Base-by-base conservation (phyloP, 139 green algal species). In the Picochlorum sp. region DNA sequence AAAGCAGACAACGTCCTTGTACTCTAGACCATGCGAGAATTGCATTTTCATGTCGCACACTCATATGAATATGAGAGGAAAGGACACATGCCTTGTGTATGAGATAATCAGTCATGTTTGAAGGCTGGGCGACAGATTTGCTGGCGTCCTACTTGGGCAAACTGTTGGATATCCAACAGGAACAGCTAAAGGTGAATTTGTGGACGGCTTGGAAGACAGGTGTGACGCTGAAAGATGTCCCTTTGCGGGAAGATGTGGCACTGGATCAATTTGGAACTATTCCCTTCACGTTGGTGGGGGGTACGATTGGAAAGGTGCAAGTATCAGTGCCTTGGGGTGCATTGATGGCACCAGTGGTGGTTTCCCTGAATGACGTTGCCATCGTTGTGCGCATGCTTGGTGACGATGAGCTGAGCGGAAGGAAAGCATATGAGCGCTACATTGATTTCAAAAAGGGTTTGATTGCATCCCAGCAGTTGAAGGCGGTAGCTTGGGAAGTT, bases 401-500 rank as follows among this genome's bases (percentile, higher is more conserved):
- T 6, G 61, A 74, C 14, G 65, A 58, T 4, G 76, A 81, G n/a
- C 54, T 77, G 58, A 45, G 62, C 24, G 60, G 69, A 38, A 66
- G 68, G 2, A 61, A 68, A 13, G 68, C 72, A 2, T 20, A 41
- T 2, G 44, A 71, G 46, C 72, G 66, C 4, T 81, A 82, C 14
- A 72, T 78, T 57, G 75, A 79, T 34, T 79, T 84, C 32, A 93
- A 92, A 74, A 79, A 85, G 45, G 86, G 82, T 1, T 69, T 84
- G 69, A 71, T 91, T 28, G 84, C 85, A n/a, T 85, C 82, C 11
- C 75, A 80, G 15, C 83, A 92, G 79, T 74, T 88, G 16, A 69
- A 76, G 10, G 37, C 5, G 23, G 28, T 66, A 13, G 49, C 61
- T 3, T 37, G 26, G 2, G 52, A 44, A 46, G 51, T 38, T 18